Conservation (phyloP, 768 basidiomycete genomes). For the Epithele typhae region DNA sequence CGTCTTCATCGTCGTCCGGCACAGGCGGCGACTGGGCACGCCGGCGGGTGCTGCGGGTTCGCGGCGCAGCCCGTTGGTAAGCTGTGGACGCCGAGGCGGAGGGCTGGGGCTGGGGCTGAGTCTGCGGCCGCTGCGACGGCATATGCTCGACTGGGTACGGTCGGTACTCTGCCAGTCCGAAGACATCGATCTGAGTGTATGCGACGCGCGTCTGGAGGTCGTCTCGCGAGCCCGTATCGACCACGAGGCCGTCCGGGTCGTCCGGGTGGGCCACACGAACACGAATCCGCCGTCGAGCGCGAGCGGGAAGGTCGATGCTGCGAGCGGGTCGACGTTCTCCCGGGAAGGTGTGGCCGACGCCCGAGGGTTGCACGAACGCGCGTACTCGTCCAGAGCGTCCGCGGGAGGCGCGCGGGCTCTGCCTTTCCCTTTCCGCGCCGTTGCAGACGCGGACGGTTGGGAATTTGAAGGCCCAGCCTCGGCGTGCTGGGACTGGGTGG, state of each 20-base stretch:
- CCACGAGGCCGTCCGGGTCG: slow-evolving; percentile 16
- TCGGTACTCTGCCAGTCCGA: not conserved
- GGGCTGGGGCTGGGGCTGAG: too few species aligned
- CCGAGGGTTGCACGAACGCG: not conserved
- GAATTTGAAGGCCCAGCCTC: not conserved
- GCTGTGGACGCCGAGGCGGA: too few species aligned
- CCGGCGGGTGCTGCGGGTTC: too few species aligned
- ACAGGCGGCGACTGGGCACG: not conserved
- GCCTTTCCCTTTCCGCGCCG: not conserved
- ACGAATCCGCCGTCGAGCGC: slow-evolving; percentile 17
- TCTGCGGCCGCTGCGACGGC: too few species aligned
- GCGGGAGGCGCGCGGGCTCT: not conserved
- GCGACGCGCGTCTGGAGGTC: slow-evolving; percentile 2
- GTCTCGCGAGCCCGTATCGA: slow-evolving; percentile 4
- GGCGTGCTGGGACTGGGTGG: slow-evolving; percentile 7
- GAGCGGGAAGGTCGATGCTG: slow-evolving; percentile 8
- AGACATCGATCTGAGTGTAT: not conserved
- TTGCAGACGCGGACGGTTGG: not conserved
- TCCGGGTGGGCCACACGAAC: slow-evolving; percentile 24
- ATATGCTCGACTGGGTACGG: too few species aligned
- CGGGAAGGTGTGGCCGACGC: not conserved
- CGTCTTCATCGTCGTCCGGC: not conserved
- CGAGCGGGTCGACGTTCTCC: not conserved
- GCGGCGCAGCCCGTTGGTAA: too few species aligned
- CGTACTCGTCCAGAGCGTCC: not conserved